Conservation (phyloP, 495 filamentous ascomycete genomes). For the Xylaria sp. region DNA sequence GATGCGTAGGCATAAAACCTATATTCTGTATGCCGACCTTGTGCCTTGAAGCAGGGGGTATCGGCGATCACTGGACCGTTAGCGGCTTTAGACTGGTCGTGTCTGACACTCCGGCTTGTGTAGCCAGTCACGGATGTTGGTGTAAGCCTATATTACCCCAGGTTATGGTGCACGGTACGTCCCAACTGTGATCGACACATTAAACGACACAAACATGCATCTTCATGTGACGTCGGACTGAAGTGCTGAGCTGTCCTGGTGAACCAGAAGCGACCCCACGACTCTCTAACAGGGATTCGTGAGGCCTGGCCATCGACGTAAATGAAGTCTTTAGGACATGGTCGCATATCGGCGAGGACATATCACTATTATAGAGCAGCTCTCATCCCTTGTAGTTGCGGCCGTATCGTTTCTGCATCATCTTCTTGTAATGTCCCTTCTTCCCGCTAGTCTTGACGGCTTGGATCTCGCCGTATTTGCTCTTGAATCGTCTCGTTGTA, state of each 20-base stretch:
- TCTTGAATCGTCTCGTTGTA: constrained; percentile 41
- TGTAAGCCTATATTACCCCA: not conserved
- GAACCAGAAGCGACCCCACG: not conserved
- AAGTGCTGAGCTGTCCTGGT: not conserved
- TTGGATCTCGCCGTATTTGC: constrained; percentile 43
- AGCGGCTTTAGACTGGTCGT: not conserved
- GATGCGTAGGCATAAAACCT: not conserved
- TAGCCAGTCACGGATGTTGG: not conserved
- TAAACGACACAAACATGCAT: not conserved
- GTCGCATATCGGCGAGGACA: not conserved
- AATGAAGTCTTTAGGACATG: not conserved
- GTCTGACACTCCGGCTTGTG: not conserved
- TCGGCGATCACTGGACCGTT: not conserved
- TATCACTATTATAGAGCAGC: not conserved
- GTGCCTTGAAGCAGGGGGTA: not conserved
- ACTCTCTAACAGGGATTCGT: not conserved
- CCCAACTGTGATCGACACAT: not conserved
- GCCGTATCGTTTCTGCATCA: constrained; percentile 43
- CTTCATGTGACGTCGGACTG: not conserved
- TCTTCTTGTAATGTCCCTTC: constrained; percentile 43
- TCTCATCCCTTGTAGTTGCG: constrained; percentile 34
- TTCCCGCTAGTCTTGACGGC: constrained; percentile 40
- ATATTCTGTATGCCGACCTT: not conserved
- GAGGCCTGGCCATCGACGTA: not conserved
- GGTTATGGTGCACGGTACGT: not conserved